Evolutionary conservation across 352 stramenopile species (phyloP).

Genomic region (Phytophthora tentaculata): DNA sequence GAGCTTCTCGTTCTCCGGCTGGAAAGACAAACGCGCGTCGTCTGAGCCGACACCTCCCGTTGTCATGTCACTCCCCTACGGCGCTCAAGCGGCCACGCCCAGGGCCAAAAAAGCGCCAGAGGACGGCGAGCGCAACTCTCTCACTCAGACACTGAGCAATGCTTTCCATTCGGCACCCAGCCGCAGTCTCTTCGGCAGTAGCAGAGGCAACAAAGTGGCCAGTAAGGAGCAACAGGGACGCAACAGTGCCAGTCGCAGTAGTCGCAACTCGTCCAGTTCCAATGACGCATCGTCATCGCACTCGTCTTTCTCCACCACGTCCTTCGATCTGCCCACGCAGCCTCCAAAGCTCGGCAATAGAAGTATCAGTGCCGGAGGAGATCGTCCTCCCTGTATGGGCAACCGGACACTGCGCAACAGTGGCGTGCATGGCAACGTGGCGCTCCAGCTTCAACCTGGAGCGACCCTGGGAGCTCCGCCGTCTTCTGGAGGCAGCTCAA

Average conservation of each 20-base stretch:
- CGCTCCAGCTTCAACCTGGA: constrained; percentile 22
- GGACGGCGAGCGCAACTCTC: constrained; percentile 27
- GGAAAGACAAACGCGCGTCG: constrained; percentile 51
- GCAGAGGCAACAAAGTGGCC: constrained; percentile 11
- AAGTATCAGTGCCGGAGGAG: constrained; percentile 38
- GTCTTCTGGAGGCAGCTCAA: not conserved
- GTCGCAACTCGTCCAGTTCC: constrained; percentile 20
- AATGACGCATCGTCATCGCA: constrained; percentile 6
- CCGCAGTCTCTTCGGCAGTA: constrained; percentile 35
- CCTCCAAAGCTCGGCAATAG: constrained; percentile 36
- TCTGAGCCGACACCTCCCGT: constrained; percentile 30
- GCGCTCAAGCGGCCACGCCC: constrained; percentile 40
- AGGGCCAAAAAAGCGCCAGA: constrained; percentile 30
- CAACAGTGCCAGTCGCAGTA: constrained; percentile 10
- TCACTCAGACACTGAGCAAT: constrained; percentile 36
- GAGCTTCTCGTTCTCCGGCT: constrained; percentile 60
- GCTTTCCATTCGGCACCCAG: constrained; percentile 31
- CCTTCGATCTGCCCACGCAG: constrained; percentile 27
- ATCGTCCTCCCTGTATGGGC: constrained; percentile 24
- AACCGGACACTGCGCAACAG: constrained; percentile 31
- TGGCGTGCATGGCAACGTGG: constrained; percentile 37
- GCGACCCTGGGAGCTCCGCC: constrained; percentile 7
- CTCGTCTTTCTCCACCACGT: constrained; percentile 35
- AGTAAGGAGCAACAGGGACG: constrained; percentile 6
- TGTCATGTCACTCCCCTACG: constrained; percentile 52